These are phyloP conservation scores for Trichoderma orchidacearum DNA, from an alignment of 495 filamentous ascomycete genomes.

Conservation along the genomic window DNA sequence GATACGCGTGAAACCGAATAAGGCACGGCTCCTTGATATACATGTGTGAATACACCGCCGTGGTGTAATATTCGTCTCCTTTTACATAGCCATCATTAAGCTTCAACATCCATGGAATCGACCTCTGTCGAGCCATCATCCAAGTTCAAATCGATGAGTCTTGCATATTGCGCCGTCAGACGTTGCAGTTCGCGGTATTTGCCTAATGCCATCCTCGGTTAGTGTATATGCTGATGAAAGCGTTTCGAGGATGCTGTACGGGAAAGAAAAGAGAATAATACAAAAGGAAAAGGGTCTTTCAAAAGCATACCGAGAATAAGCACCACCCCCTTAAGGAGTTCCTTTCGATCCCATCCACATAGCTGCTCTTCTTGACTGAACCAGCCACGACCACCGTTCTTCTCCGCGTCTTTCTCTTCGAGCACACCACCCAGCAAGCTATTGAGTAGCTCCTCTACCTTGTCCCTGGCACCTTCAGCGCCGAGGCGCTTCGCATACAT, in stretches of 20 bases:
- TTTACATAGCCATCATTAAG: too few relatives aligned
- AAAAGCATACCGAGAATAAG: conserved; percentile 73
- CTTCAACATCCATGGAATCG: conserved; percentile 2
- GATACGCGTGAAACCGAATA: too few relatives aligned
- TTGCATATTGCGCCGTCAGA: conserved; percentile 80
- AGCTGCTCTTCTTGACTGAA: conserved; percentile 49
- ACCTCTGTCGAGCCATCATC: conserved; percentile 16
- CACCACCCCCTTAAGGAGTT: conserved; percentile 77
- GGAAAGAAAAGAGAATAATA: neutral
- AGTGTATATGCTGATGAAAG: conserved; percentile 14
- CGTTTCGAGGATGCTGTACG: too few relatives aligned
- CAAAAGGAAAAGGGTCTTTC: neutral
- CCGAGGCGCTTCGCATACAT: conserved; percentile 97
- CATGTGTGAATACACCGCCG: too few relatives aligned
- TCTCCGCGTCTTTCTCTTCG: conserved; percentile 33
- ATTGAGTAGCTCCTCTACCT: conserved; percentile 83
- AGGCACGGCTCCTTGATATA: too few relatives aligned
- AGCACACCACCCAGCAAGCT: conserved; percentile 63
- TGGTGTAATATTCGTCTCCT: too few relatives aligned
- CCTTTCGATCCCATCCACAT: conserved; percentile 80
- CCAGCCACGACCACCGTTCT: conserved; percentile 37
- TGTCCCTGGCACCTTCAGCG: conserved; percentile 69
- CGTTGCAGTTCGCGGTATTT: conserved; percentile 89
- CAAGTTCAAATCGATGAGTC: conserved; percentile 53
- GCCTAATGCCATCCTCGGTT: conserved; percentile 36